Base-by-base conservation (phyloP, 768 basidiomycete genomes). In the Boletus edulis region DNA sequence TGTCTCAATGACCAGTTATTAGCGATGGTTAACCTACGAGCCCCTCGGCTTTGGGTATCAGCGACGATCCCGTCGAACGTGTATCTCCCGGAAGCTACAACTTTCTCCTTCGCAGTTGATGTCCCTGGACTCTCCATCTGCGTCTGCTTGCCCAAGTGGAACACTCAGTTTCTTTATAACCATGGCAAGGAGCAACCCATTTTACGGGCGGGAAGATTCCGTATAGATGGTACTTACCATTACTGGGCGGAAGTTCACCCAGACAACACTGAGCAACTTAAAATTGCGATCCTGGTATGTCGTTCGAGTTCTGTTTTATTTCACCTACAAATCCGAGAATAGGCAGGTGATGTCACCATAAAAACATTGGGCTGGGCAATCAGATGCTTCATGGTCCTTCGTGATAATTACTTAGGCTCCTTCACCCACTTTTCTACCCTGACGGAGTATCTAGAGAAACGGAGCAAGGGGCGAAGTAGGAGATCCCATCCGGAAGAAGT, bases 401-500 rank as follows among this genome's bases (percentile, higher is more conserved):
- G 89, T 44, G 93, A 96, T 64, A 98, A 98, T 71, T 98, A 98
- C 71, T 84, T 98, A 47, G 96, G 96, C 12, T 80, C 83, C 5
- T 98, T 97, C 71, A 97, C 94, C 2, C 90, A 96, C 61, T 98
- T 95, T 63, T 86, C 87, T 3, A 97, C 92, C 1, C 76, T 93
- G 40, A 81, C 80, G 20, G 96, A 98, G 73, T 96, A 93, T 67
- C 74, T 93, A 44, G 81, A 86, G 50, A 88, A 85, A 63, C 79
- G 84, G 40, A 77, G 74, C 42, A 76, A 76, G 74, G 48, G 60
- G 80, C 2, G 81, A 83, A 12, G 75, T 86, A 14, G 95, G 94
- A 5, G 95, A 98, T 71, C 92, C 91, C 0, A 77, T 96, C 1
- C 74, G 81, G 49, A 75, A 81, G 54, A 94, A 91, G 64, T 92